Evolutionary conservation across 768 basidiomycete genomes (phyloP), one percentile per base, ranked within the genome.

Genomic region (Lenzites betulinus): DNA sequence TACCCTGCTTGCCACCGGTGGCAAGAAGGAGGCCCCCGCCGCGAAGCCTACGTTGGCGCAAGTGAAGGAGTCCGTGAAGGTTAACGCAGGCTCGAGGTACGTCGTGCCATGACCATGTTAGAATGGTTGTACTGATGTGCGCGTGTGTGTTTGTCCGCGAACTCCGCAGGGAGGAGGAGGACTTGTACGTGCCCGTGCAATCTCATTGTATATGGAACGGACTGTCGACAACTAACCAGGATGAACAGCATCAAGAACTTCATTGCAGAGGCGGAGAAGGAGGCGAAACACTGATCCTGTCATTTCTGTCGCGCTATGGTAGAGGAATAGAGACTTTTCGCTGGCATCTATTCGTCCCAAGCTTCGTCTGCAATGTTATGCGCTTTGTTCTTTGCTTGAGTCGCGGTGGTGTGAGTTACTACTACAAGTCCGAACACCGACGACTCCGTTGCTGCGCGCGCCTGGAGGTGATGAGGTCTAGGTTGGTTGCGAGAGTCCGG

Each of bases 231-330:
- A 83, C 76, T 74, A 60, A 73, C 67, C 71, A 83, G 82, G 80
- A 75, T 77, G 65, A 69, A 80, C 77, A 93, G 92, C 72, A 91
- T 93, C 77, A 79, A 82, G 72, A 86, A 86, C 51, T 93, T 90
- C 71, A 83, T 93, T 62, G 85, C 83, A 57, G 90, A 92, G 70
- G 91, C 92, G 48, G 92, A 93, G 80, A 91, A 89, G 76, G 88
- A 84, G 71, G 76, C 84, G 64, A 81, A 83, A 69, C 82, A 83
- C 70, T 83, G 59, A 64, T 43, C 33, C 26, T 47, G 43, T 44
- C 44, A 36, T 49, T 50, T 46, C 56, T 54, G 52, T 58, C 48
- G 46, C 41, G 48, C 36, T 54, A 51, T 51, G 30, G 55, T 64
- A 60, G 63, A 35, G 35, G 35, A 55, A 55, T 59, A 64, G 59